Conservation (phyloP, 2,329 filamentous ascomycete genomes). For the Calycina marina region DNA sequence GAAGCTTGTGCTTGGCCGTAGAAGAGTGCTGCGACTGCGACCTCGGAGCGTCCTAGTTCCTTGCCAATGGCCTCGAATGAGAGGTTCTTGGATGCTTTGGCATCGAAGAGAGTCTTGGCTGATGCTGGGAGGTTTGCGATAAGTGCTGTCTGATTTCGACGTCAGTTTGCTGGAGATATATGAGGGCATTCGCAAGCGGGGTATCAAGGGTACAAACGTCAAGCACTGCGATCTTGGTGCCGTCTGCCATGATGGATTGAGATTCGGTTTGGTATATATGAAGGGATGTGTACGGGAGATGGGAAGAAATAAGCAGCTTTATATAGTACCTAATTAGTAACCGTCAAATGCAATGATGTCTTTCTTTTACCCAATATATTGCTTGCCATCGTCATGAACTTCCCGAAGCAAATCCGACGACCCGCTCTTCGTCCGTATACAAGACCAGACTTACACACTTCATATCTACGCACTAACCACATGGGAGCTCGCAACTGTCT, state of each 20-base stretch:
- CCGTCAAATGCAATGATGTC: no score
- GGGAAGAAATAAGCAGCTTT: no score
- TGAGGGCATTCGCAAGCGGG: slow-evolving; percentile 3
- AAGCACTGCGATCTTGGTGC: slow-evolving; percentile 10
- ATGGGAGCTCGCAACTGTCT: no score
- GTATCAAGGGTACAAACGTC: slow-evolving; percentile 9
- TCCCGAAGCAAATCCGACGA: no score
- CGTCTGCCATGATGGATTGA: slow-evolving; percentile 12
- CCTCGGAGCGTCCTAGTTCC: slow-evolving; percentile 65
- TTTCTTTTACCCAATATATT: no score
- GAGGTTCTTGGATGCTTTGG: slow-evolving; percentile 61
- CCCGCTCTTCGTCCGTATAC: no score
- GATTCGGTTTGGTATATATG: no score
- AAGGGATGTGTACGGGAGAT: no score
- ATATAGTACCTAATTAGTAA: no score
- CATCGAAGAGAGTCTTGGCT: slow-evolving; percentile 61
- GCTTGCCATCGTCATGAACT: no score
- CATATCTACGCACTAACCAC: no score
- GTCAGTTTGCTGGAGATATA: not conserved
- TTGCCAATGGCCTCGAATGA: slow-evolving; percentile 68
- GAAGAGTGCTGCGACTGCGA: slow-evolving; percentile 81
- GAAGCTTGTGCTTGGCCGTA: slow-evolving; percentile 74
- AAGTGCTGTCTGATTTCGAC: slow-evolving; percentile 42
- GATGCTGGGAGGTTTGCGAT: slow-evolving; percentile 55
- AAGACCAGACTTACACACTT: no score